Conservation (phyloP, 306 rosid genomes). For the Corylus heterophylla region DNA sequence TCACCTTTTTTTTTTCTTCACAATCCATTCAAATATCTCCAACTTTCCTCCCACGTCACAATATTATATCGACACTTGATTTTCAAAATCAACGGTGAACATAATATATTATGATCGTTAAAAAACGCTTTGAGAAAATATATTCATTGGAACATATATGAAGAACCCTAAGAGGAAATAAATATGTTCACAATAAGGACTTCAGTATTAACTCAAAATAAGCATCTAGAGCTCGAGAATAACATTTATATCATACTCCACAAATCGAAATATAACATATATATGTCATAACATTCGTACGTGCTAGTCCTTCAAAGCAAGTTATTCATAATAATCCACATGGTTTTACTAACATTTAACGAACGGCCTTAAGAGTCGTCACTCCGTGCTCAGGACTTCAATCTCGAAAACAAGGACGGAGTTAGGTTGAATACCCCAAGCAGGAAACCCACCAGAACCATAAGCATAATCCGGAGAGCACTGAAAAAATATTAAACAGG, state of each 20-base stretch:
- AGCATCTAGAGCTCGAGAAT: background rate
- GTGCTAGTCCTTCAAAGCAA: slow-evolving; percentile 19
- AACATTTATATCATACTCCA: background rate
- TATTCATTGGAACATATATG: background rate
- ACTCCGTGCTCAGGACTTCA: slow-evolving; percentile 65
- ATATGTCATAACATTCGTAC: slow-evolving; percentile 5
- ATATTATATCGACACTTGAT: background rate
- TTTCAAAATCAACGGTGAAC: background rate
- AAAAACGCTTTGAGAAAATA: background rate
- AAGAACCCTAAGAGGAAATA: background rate
- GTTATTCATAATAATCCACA: slow-evolving; percentile 1
- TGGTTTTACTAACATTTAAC: slow-evolving; percentile 3
- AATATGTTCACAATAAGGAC: background rate
- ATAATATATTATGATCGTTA: background rate
- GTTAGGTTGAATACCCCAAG: slow-evolving; percentile 92
- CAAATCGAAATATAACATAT: slow-evolving; percentile 11
- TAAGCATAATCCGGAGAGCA: slow-evolving; percentile 98
- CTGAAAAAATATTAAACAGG: slow-evolving; percentile 47
- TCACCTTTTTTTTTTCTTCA: background rate
- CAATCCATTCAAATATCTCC: background rate
- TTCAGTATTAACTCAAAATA: background rate
- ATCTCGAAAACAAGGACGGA: slow-evolving; percentile 81
- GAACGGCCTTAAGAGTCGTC: slow-evolving; percentile 17
- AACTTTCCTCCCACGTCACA: background rate
- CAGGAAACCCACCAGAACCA: slow-evolving; percentile 81